Percentiles rank a stretch among this genome's conserved stretches.
phyloP scores from a whole-genome alignment of 306 rosid genomes.

The Fragaria ananassa region DNA sequence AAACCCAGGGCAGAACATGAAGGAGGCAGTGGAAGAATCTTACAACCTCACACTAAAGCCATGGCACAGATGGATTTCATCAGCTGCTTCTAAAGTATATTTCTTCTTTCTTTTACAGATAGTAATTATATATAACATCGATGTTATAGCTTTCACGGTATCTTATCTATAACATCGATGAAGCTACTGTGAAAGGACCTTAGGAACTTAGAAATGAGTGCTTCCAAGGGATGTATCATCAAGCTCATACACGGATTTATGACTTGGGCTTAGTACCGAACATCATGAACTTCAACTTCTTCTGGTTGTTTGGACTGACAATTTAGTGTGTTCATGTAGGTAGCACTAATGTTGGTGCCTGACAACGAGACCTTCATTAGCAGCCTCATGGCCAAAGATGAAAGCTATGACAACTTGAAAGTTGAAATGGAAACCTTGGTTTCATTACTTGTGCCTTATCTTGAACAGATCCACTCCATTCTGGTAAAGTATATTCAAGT shows the following conservation, averaged over 20 bases:
- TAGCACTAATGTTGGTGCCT: slow-evolving; percentile 75
- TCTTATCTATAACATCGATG: too few relatives aligned
- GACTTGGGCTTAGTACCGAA: neutral
- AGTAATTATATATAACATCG: too few relatives aligned
- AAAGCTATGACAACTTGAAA: slow-evolving; percentile 45
- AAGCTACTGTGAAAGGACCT: too few relatives aligned
- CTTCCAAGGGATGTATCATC: neutral
- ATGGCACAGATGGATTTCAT: slow-evolving; percentile 96
- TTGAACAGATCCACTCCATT: slow-evolving; percentile 62
- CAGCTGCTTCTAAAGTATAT: slow-evolving; percentile 81
- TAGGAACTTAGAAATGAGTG: too few relatives aligned
- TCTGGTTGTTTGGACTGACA: slow-evolving; percentile 14
- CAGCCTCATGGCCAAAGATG: slow-evolving; percentile 58
- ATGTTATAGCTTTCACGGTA: too few relatives aligned
- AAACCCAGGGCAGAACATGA: slow-evolving; percentile 56
- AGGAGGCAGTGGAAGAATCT: slow-evolving; percentile 71
- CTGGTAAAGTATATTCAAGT: slow-evolving; percentile 41
- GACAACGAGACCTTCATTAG: slow-evolving; percentile 51
- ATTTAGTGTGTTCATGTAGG: slow-evolving; percentile 38
- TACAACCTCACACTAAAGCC: slow-evolving; percentile 65
- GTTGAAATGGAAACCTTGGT: slow-evolving; percentile 60
- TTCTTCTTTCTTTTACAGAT: neutral
- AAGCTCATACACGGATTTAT: neutral
- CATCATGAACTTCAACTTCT: neutral
- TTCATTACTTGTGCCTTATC: slow-evolving; percentile 58